Base-by-base conservation (phyloP, 345 rosid species). In the Crucihimalaya himalaica region DNA sequence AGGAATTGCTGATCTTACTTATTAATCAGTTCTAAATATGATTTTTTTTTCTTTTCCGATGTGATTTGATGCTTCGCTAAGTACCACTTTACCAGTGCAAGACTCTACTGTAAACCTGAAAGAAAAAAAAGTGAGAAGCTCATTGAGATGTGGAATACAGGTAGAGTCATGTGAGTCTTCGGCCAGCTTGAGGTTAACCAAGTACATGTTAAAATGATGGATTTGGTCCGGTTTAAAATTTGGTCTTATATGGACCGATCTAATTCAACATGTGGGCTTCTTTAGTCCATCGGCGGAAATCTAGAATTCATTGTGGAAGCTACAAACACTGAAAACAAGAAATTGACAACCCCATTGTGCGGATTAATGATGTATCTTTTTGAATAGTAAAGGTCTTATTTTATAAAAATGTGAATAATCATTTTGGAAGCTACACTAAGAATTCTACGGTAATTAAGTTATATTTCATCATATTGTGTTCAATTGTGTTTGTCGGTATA, bases 221-320 rank as follows among this genome's bases (percentile, higher is more conserved):
- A 4, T 19, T 39, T 51, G 54, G 53, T 52, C 76, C 27, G 70
- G 63, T 63, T 35, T 52, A 52, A 18, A 14, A 34, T 1, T 58
- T 34, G 43, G 63, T 58, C 16, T 50, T 29, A 37, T 14, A 46
- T 61, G 75, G 68, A 39, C 52, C 21, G 40, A 37, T 16, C 29
- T 50, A 50, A 13, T 27, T 62, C 8, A 16, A 18, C 8, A 14
- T 11, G 27, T 4, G 43, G 52, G 32, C 56, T 45, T 57, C 28
- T 12, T 6, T 39, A 42, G 27, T 40, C 72, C 52, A 9, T 11
- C 4, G 40, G 40, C 12, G 45, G 6, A 39, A 40, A 40, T 14
- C 5, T 40, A 14, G 43, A 12, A 12, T 12, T 12, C 15, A n/a
- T 23, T 23, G 25, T 23, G 7, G 47, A 42, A 42, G 47, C 18